Conservation (phyloP, 345 rosid genomes). For the Firmiana major region DNA sequence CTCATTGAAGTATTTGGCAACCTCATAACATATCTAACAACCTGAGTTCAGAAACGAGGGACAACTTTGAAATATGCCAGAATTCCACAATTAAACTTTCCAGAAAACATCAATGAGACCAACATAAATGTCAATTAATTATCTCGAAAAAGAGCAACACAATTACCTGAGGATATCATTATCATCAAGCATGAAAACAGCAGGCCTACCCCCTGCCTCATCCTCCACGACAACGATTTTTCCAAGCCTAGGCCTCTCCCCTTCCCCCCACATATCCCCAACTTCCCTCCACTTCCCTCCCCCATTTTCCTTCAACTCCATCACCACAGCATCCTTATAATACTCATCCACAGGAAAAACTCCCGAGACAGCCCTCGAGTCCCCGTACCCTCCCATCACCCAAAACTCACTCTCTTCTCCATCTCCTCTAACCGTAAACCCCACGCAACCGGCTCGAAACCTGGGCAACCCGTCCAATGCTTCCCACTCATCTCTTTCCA, state of each 20-base stretch:
- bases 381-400: conserved; percentile 97
- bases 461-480: conserved; percentile 63
- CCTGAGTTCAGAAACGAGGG: no score
- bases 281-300: conserved; percentile 62
- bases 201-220: conserved; percentile 37
- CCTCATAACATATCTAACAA: background rate
- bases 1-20: background rate
- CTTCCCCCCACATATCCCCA: conserved; percentile 79
- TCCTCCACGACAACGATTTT: conserved; percentile 67
- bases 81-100: background rate
- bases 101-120: background rate
- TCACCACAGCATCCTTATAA: conserved; percentile 71
- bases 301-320: conserved; percentile 43
- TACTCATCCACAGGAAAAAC: conserved; percentile 83
- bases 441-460: conserved; percentile 84
- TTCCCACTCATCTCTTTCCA: conserved; percentile 67
- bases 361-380: conserved; percentile 68
- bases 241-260: conserved; percentile 61
- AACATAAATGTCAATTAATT: background rate
- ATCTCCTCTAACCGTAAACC: conserved; percentile 43
- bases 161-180: conserved; percentile 61
- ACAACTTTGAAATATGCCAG: background rate
- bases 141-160: background rate
- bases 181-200: conserved; percentile 70
- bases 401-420: conserved; percentile 66